Conservation (phyloP, 202 grass and related monocot species). For the Musa balbisiana region DNA sequence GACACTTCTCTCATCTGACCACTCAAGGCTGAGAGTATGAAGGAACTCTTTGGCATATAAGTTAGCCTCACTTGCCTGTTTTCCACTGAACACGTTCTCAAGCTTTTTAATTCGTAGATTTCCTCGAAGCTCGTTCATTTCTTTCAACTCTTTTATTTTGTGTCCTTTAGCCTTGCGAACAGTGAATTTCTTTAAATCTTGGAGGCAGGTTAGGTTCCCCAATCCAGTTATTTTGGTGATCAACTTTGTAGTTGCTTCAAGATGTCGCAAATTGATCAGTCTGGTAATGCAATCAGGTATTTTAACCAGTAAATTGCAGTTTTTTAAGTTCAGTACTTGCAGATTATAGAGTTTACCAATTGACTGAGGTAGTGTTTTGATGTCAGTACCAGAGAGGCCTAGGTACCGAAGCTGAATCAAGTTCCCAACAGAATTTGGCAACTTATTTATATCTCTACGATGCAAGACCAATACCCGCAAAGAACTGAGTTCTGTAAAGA, state of each 20-base stretch:
- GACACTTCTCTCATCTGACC: conserved; percentile 31
- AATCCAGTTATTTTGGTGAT: conserved; percentile 37
- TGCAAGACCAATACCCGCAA: conserved; percentile 51
- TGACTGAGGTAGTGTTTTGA: conserved; percentile 38
- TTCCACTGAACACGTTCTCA: conserved; percentile 37
- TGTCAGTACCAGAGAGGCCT: conserved; percentile 44
- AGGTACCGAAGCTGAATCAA: conserved; percentile 76
- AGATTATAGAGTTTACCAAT: conserved; percentile 49
- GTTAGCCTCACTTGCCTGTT: conserved; percentile 42
- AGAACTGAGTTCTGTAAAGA: conserved; percentile 47
- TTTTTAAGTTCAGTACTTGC: conserved; percentile 45
- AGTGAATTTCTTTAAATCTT: conserved; percentile 57
- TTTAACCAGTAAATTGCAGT: conserved; percentile 36
- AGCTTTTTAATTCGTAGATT: conserved; percentile 46
- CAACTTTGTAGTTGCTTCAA: conserved; percentile 44
- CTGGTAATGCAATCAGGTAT: conserved; percentile 43
- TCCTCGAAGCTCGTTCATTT: conserved; percentile 42
- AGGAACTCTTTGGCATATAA: conserved; percentile 40
- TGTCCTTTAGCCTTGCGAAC: conserved; percentile 48
- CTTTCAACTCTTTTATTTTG: conserved; percentile 55
- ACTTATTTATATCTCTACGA: conserved; percentile 40
- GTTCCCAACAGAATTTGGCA: conserved; percentile 59
- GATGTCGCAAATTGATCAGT: conserved; percentile 53
- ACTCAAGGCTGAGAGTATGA: conserved; percentile 38
- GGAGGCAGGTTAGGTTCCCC: conserved; percentile 54